Evolutionary conservation across 31 red algal species (phyloP), one percentile per base, ranked within the genome.

Genomic region (Odonthalia washingtoniensis): DNA sequence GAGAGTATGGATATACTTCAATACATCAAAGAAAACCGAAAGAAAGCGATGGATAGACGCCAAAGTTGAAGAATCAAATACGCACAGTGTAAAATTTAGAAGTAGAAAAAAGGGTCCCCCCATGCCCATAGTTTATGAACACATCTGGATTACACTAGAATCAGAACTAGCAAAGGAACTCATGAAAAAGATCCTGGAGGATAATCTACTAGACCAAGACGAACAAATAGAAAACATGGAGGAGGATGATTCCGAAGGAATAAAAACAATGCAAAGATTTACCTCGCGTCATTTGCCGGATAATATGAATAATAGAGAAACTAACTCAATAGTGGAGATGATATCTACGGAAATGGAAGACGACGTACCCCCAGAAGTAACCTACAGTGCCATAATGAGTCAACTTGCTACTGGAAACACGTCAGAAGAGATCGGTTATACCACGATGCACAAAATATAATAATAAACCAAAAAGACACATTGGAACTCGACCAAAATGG

Each of bases 11-110:
- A 34, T 65, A 5, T 65, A 6, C 69, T 3, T 14, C 21, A 21
- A 57, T 21, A 57, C 49, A 57, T 85, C 69, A 43, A 75, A 85
- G 35, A 65, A 85, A 53, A 85, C 61, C 44, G 69, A 85, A 21
- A 26, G 65, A 0, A 69, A 63, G 0, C 2, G 69, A 75, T 85
- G 68, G 82, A 46, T 85, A 1, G 46, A 37, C 5, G 82, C 82
- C 0, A 85, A 41, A 30, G 67, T 85, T 3, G 57, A 52, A 5
- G 4, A 28, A 1, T 40, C 69, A 2, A 63, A 38, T 0, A 65
- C 43, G 0, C 70, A 72, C 1, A 53, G 34, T 42, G 82, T 85
- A 1, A 73, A 52, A 27, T 85, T 36, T 40, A 2, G 78, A 2
- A 42, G 78, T 3, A 40, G 34, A 2, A 28, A 65, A 31, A 34